A percentile compares a stretch with the other conserved stretches of the same genome.
Conservation (phyloP, 306 rosid genomes). For the Cicer judaicum region DNA sequence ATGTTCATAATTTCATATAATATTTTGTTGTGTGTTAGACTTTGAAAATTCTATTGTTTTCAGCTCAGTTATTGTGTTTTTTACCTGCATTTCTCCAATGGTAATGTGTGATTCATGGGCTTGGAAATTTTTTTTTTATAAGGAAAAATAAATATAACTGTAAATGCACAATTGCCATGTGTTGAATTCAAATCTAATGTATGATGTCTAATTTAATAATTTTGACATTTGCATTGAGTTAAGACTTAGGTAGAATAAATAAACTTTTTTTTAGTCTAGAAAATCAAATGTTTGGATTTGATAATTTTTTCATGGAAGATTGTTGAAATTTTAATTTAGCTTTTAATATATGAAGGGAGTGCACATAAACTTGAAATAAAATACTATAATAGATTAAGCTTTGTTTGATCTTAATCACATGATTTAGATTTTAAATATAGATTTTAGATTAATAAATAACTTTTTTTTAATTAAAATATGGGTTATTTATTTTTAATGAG, state of each 20-base stretch:
- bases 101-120: not conserved
- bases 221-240: too few species aligned
- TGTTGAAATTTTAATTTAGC: not conserved
- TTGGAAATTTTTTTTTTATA: too few species aligned
- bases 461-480: too few species aligned
- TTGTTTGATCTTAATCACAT: too few species aligned
- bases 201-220: too few species aligned
- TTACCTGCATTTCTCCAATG: constrained; percentile 28
- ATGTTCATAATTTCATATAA: not conserved
- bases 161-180: too few species aligned
- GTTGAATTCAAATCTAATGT: too few species aligned
- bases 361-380: not conserved
- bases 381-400: too few species aligned
- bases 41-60: constrained; percentile 9
- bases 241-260: not conserved
- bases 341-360: not conserved
- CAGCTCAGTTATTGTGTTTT: constrained; percentile 1
- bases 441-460: too few species aligned
- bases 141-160: too few species aligned
- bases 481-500: too few species aligned
- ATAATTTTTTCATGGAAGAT: not conserved
- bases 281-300: not conserved
- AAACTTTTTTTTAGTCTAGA: not conserved
- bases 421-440: too few species aligned
- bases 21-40: not conserved